phyloP scores from a whole-genome alignment of 2,329 filamentous ascomycete species.

The Tolypocladium ophioglossoides region DNA sequence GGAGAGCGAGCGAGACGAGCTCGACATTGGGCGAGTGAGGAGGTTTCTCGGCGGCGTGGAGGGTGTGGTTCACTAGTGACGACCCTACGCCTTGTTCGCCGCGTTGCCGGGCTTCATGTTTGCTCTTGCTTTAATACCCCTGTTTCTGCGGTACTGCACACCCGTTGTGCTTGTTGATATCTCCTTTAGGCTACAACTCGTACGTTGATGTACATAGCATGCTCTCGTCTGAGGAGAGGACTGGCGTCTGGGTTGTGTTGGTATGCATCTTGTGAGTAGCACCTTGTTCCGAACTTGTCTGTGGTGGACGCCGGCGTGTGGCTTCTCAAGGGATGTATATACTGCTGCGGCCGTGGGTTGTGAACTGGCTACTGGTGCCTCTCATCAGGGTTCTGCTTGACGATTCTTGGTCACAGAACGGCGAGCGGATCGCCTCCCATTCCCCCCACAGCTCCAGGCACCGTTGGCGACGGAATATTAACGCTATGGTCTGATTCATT shows the following conservation, averaged over 20 bases:
- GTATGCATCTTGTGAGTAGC: neutral
- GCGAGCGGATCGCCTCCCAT: too few species aligned
- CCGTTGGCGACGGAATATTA: too few species aligned
- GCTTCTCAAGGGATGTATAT: neutral
- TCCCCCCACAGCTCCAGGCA: too few species aligned
- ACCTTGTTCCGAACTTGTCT: neutral
- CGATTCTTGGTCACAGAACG: too few species aligned
- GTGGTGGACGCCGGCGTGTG: neutral
- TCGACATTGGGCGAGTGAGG: slow-evolving; percentile 66
- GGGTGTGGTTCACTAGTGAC: slow-evolving; percentile 36
- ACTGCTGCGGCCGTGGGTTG: too few species aligned
- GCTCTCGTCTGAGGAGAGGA: neutral
- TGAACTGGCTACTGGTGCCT: too few species aligned
- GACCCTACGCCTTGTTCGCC: neutral
- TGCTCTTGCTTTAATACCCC: neutral
- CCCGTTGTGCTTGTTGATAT: neutral
- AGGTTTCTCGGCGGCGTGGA: slow-evolving; percentile 75
- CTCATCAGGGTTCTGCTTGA: too few species aligned
- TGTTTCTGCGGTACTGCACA: neutral
- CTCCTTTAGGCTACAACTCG: neutral
- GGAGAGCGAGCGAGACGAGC: slow-evolving; percentile 70
- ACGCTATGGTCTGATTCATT: too few species aligned
- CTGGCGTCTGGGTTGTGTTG: neutral
- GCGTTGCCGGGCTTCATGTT: neutral
- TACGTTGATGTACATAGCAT: neutral